These are phyloP conservation scores for Aureobasidium sp. DNA, from an alignment of 2,329 filamentous ascomycete species.

Conservation along the genomic window DNA sequence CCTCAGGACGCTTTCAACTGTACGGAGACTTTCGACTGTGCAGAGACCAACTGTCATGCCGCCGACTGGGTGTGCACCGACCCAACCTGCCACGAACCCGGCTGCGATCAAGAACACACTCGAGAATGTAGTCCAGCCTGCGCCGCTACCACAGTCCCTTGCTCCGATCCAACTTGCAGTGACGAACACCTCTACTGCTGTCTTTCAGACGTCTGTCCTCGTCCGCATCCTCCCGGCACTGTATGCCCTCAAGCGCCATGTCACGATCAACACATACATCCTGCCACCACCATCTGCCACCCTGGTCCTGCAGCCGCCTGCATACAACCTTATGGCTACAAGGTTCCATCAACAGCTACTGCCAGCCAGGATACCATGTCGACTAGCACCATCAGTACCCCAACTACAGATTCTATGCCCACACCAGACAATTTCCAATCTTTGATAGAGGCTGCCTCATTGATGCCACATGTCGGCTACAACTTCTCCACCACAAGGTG, in stretches of 20 bases:
- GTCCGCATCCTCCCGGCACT: not conserved
- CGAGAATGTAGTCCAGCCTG: conserved; percentile 13
- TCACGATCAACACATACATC: not conserved
- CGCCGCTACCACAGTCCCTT: not conserved
- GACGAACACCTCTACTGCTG: conserved; percentile 9
- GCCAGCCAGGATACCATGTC: conserved; percentile 5
- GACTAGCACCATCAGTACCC: conserved; percentile 12
- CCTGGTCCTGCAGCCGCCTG: not conserved
- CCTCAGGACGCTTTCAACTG: not conserved
- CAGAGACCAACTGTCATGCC: not conserved
- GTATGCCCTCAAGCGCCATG: conserved; percentile 1
- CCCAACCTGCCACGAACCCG: not conserved
- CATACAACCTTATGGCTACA: not conserved
- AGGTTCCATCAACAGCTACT: not conserved
- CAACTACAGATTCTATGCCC: conserved; percentile 5
- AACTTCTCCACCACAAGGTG: not conserved
- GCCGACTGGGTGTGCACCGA: conserved; percentile 4
- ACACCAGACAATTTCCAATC: conserved; percentile 10
- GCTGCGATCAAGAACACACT: not conserved
- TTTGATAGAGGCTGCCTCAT: conserved; percentile 8
- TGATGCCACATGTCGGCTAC: not conserved
- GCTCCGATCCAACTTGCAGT: not conserved
- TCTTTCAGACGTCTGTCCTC: conserved; percentile 10
- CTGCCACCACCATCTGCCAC: not conserved
- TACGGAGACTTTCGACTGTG: conserved; percentile 1